These are phyloP conservation scores for Pestalotiopsis sp. DNA, from an alignment of 2,329 filamentous ascomycete genomes.

Conservation along the genomic window DNA sequence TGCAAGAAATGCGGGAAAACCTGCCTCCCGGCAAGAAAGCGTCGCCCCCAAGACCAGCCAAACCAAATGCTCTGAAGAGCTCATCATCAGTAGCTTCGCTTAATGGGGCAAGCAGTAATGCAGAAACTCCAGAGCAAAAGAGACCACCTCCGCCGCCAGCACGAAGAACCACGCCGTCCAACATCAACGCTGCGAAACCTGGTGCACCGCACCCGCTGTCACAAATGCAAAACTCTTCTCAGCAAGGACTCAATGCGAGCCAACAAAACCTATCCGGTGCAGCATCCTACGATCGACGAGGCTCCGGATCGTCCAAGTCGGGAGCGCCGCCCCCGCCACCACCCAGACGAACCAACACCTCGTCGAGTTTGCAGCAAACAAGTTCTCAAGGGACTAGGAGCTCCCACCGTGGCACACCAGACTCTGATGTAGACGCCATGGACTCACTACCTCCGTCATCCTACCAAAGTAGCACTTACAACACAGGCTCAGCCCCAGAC, in stretches of 20 bases:
- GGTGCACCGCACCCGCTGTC: slow-evolving; percentile 37
- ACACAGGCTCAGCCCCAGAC: slow-evolving; percentile 23
- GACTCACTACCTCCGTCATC: slow-evolving; percentile 41
- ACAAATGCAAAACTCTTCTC: slow-evolving; percentile 43
- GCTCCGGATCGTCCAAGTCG: slow-evolving; percentile 15
- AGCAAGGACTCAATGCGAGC: slow-evolving; percentile 20
- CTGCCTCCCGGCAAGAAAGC: slow-evolving; percentile 31
- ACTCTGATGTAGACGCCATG: slow-evolving; percentile 43
- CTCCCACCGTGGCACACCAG: slow-evolving; percentile 34
- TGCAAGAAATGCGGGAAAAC: slow-evolving; percentile 30
- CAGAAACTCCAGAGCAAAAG: slow-evolving; percentile 16
- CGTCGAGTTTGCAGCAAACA: slow-evolving; percentile 30
- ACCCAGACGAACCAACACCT: slow-evolving; percentile 47
- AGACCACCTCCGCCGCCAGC: slow-evolving; percentile 36
- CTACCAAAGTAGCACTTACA: slow-evolving; percentile 26
- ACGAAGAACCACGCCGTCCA: slow-evolving; percentile 33
- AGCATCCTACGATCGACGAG: slow-evolving; percentile 16
- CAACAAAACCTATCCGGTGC: slow-evolving; percentile 2
- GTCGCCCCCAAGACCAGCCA: slow-evolving; percentile 57
- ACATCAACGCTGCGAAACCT: slow-evolving; percentile 20
- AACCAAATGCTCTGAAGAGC: slow-evolving; percentile 58
- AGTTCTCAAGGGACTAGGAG: slow-evolving; percentile 32
- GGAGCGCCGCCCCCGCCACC: slow-evolving; percentile 46
- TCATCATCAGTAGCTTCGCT: slow-evolving; percentile 30
- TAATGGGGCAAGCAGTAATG: slow-evolving; percentile 16